Evolutionary conservation across 345 rosid species (phyloP), one percentile per base, ranked within the genome.

Genomic region (Eutrema heterophyllum): DNA sequence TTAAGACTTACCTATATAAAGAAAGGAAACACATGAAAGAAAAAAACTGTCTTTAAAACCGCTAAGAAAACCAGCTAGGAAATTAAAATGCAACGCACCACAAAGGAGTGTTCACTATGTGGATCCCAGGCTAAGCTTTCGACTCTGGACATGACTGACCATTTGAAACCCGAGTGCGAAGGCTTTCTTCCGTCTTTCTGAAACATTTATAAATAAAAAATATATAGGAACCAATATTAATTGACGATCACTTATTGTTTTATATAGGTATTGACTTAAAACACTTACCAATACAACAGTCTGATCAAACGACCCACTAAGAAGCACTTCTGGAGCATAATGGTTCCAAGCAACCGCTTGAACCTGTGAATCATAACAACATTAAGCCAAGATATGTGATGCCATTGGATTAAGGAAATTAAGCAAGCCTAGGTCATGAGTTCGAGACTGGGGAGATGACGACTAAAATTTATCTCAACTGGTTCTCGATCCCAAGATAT

Each of bases 261-360:
- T 3, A 29, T 38, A 38, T 38, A 9, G 41, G 11, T 7, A 38
- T 9, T 8, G 4, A 38, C 10, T 38, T 38, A 38, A 9, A 24
- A 60, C 11, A 32, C 21, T 84, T 89, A 93, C 98, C 97, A 93
- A 78, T 41, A 93, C 88, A 43, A 93, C 87, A 30, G 96, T 80
- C 39, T 62, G 86, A 85, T 93, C 98, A 83, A 89, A 89, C 18
- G 97, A 93, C 49, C 97, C 98, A 83, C 97, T 93, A 12, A 93
- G 92, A 83, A 91, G 88, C 73, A 93, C 86, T 81, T 88, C 85
- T 27, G 94, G 86, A 15, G 71, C 80, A 21, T 80, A 82, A 81
- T 84, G 90, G 78, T 91, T 91, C 98, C 97, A 93, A 6, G 97
- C 96, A 79, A 91, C 94, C 2, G 96, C 87, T 88, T 91, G 97